phyloP scores from a whole-genome alignment of 345 rosid genomes.

The Jatropha curcas region DNA sequence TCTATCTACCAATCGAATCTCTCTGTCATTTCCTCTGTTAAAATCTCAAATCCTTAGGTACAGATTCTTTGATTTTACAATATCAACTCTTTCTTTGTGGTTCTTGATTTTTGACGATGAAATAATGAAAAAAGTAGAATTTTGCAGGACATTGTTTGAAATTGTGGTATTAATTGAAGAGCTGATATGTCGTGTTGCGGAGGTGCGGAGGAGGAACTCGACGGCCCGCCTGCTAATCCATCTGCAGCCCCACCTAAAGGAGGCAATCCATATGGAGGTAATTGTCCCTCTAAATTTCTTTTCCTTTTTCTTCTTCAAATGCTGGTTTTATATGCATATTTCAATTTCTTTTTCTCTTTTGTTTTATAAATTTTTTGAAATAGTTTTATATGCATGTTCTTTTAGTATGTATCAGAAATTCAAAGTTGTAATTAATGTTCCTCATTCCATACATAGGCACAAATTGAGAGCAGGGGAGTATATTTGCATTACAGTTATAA shows the following conservation, averaged over 20 bases:
- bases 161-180: background rate
- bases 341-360: too few relatives aligned
- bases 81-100: background rate
- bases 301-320: background rate
- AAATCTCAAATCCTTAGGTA: background rate
- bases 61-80: background rate
- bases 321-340: background rate
- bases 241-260: constrained; percentile 74
- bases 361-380: background rate
- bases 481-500: too few relatives aligned
- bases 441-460: too few relatives aligned
- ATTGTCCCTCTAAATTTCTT: constrained; percentile 18
- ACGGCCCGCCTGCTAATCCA: constrained; percentile 60
- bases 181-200: constrained; percentile 81
- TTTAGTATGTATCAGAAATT: too few relatives aligned
- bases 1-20: background rate
- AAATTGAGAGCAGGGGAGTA: background rate
- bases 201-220: constrained; percentile 79
- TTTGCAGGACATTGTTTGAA: constrained; percentile 4
- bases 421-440: too few relatives aligned
- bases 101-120: background rate
- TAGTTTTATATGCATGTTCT: too few relatives aligned
- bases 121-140: background rate
- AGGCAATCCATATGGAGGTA: constrained; percentile 51
- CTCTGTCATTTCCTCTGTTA: background rate